Evolutionary conservation across 2,329 filamentous ascomycete genomes (phyloP).

Genomic region (Arthrobotrys musiformis): DNA sequence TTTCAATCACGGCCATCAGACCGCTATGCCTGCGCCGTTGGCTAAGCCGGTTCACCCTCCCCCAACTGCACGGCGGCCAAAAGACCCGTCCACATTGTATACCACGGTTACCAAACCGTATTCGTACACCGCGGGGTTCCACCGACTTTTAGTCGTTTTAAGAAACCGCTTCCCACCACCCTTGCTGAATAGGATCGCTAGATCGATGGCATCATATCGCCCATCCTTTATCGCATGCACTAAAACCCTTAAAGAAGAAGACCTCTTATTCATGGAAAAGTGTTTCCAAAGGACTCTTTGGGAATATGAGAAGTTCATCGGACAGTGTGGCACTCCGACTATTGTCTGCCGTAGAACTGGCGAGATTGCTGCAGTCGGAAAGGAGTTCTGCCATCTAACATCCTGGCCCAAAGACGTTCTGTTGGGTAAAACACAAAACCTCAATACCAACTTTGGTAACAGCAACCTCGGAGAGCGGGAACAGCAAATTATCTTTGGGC

Average conservation of each 20-base stretch:
- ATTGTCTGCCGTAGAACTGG: conserved; percentile 91
- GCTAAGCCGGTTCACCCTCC: conserved; percentile 60
- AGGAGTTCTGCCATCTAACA: conserved; percentile 94
- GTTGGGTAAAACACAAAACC: conserved; percentile 84
- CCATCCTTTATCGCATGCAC: conserved; percentile 94
- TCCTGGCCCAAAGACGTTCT: conserved; percentile 93
- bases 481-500: conserved; percentile 65
- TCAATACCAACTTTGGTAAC: conserved; percentile 82
- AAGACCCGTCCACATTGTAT: conserved; percentile 86
- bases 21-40: conserved; percentile 65
- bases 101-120: conserved; percentile 90
- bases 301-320: conserved; percentile 92
- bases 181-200: conserved; percentile 79
- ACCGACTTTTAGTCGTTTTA: conserved; percentile 83
- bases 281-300: conserved; percentile 92
- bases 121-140: conserved; percentile 88
- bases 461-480: conserved; percentile 64
- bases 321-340: conserved; percentile 86
- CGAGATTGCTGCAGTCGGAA: conserved; percentile 93
- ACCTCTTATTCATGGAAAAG: conserved; percentile 97
- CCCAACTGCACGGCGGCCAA: conserved; percentile 66
- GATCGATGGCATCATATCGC: conserved; percentile 86
- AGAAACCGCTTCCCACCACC: conserved; percentile 81
- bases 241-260: conserved; percentile 84
- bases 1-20: conserved; percentile 61